These are phyloP conservation scores for Termitomyces sp. DNA, from an alignment of 768 basidiomycete species.

Conservation along the genomic window DNA sequence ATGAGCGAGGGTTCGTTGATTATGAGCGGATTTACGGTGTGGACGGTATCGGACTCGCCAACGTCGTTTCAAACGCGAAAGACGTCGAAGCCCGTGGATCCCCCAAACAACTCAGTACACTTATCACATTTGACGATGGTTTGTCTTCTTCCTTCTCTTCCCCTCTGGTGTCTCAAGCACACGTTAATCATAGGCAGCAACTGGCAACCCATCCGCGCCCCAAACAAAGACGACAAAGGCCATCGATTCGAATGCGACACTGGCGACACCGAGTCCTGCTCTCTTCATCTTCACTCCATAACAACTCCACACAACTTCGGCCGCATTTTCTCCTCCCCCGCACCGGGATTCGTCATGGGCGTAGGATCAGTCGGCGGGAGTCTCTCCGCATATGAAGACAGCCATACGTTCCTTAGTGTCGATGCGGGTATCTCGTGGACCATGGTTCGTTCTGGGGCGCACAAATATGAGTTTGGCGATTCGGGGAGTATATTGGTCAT, in stretches of 20 bases:
- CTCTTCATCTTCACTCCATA: conserved; percentile 90
- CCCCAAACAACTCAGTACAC: conserved; percentile 71
- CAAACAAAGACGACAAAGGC: conserved; percentile 56
- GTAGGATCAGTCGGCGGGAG: conserved; percentile 81
- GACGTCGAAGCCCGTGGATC: conserved; percentile 73
- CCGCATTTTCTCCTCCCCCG: conserved; percentile 90
- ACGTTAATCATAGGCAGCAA: conserved; percentile 43
- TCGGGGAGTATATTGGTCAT: conserved; percentile 75
- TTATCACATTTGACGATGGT: conserved; percentile 88
- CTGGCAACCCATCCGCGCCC: conserved; percentile 69
- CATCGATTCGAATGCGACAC: conserved; percentile 61
- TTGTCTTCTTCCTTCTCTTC: neutral
- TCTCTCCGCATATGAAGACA: conserved; percentile 73
- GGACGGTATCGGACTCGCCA: conserved; percentile 90
- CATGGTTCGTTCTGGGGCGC: conserved; percentile 71
- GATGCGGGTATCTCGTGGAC: conserved; percentile 88
- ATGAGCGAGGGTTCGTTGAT: conserved; percentile 85
- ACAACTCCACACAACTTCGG: conserved; percentile 92
- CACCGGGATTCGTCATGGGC: conserved; percentile 95
- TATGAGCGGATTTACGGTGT: conserved; percentile 86
- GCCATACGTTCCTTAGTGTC: conserved; percentile 90
- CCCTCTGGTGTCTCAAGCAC: conserved; percentile 14
- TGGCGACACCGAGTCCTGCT: conserved; percentile 56
- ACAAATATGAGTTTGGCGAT: conserved; percentile 97
- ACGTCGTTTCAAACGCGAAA: conserved; percentile 78